Conservation (phyloP, 805 yeast genomes). For the Priceomyces fermenticarens region DNA sequence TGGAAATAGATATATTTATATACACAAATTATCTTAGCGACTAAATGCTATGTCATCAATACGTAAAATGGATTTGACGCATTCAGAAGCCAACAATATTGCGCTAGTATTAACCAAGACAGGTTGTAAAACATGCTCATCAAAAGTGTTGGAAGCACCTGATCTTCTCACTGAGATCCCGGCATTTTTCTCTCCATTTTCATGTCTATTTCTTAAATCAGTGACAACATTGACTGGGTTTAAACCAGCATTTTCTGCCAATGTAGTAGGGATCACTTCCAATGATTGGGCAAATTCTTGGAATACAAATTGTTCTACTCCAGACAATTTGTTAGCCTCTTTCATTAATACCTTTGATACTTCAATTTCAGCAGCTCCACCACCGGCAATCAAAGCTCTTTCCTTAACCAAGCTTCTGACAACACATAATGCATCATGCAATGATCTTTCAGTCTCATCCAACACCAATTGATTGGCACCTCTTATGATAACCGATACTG, state of each 20-base stretch:
- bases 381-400: constrained; percentile 92
- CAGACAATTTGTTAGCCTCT: constrained; percentile 71
- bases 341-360: constrained; percentile 69
- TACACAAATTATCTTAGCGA: constrained; percentile 14
- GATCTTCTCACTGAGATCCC: constrained; percentile 94
- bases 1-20: neutral
- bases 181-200: constrained; percentile 85
- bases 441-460: constrained; percentile 95
- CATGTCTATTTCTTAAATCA: constrained; percentile 88
- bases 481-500: constrained; percentile 88
- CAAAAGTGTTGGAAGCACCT: constrained; percentile 85
- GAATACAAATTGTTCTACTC: constrained; percentile 88
- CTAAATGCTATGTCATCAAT: constrained; percentile 96
- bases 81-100: constrained; percentile 90
- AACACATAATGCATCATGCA: constrained; percentile 97
- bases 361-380: constrained; percentile 97
- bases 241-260: constrained; percentile 94
- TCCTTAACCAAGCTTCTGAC: constrained; percentile 83
- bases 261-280: constrained; percentile 89
- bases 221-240: constrained; percentile 90
- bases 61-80: constrained; percentile 91
- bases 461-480: constrained; percentile 90
- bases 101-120: constrained; percentile 94
- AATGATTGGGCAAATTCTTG: constrained; percentile 88
- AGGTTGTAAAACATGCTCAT: constrained; percentile 95